These are phyloP conservation scores for Thamnidium elegans DNA, from an alignment of 192 early-diverging fungal genomes.

Conservation along the genomic window DNA sequence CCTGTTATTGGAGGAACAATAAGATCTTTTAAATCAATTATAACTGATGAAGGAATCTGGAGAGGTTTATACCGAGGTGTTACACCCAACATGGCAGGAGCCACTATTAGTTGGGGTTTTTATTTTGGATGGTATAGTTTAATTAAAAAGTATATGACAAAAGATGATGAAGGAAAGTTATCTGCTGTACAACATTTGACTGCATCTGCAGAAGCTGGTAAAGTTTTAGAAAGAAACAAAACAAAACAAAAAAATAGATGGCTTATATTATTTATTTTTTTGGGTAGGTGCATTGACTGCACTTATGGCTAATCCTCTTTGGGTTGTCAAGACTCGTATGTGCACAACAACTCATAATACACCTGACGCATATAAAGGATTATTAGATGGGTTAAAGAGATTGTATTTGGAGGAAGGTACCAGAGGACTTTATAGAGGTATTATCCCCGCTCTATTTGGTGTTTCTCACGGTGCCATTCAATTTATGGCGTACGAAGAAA, in stretches of 20 bases:
- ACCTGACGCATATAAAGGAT: conserved; percentile 62
- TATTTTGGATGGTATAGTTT: conserved; percentile 88
- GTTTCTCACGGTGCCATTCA: conserved; percentile 96
- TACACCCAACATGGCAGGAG: conserved; percentile 84
- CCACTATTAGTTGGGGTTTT: conserved; percentile 92
- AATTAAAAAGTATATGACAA: conserved; percentile 66
- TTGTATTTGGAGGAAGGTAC: conserved; percentile 67
- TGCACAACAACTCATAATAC: conserved; percentile 60
- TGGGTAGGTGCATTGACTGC: conserved; percentile 60
- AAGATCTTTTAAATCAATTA: conserved; percentile 57
- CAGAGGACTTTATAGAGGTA: conserved; percentile 73
- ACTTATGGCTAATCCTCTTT: conserved; percentile 74
- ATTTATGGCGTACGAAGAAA: conserved; percentile 98
- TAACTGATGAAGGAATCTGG: conserved; percentile 56
- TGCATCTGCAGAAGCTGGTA: conserved; percentile 77
- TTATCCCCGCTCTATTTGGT: conserved; percentile 87
- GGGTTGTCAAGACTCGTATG: conserved; percentile 85
- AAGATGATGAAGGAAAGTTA: conserved; percentile 50
- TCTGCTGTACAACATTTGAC: conserved; percentile 75
- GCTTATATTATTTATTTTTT: conserved; percentile 13
- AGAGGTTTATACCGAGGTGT: conserved; percentile 90
- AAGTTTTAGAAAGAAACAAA: background rate
- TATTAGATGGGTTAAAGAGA: conserved; percentile 58
- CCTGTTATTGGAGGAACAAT: conserved; percentile 65
- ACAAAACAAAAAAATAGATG: conserved; percentile 8